Percentiles rank a stretch among this genome's conserved stretches.
phyloP scores from a whole-genome alignment of 768 basidiomycete species.

The Mycena floridula region DNA sequence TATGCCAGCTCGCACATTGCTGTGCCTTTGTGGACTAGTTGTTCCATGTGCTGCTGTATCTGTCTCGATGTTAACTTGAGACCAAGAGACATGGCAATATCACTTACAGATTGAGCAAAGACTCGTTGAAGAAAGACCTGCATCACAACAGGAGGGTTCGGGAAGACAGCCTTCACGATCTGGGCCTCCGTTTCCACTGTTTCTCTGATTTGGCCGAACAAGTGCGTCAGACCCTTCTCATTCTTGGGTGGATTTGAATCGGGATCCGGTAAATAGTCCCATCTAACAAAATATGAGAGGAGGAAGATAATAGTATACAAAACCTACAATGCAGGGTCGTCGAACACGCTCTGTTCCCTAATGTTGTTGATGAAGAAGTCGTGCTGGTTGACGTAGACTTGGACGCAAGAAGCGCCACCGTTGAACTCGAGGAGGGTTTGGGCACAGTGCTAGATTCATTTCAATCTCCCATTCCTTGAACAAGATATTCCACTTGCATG shows the following conservation, averaged over 20 bases:
- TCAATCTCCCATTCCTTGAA: background rate
- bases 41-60: constrained; percentile 97
- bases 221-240: constrained; percentile 71
- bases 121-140: constrained; percentile 96
- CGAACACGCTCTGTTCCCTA: constrained; percentile 50
- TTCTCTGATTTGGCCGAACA: constrained; percentile 81
- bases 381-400: constrained; percentile 98
- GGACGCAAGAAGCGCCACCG: constrained; percentile 92
- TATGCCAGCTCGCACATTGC: constrained; percentile 85
- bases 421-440: constrained; percentile 97
- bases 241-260: constrained; percentile 67
- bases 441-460: constrained; percentile 76
- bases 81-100: background rate
- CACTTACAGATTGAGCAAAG: constrained; percentile 89
- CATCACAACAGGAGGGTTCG: constrained; percentile 94
- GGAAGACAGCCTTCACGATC: constrained; percentile 98
- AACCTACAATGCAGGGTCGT: constrained; percentile 53
- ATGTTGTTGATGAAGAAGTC: constrained; percentile 98
- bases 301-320: background rate
- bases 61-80: constrained; percentile 21
- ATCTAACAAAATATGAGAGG: constrained; percentile 40
- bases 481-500: constrained; percentile 49
- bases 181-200: constrained; percentile 96
- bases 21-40: constrained; percentile 69
- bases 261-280: constrained; percentile 78